Evolutionary conservation across 257 asterid genomes (phyloP), one percentile per base, ranked within the genome.

Genomic region (Nicotiana benthamiana): DNA sequence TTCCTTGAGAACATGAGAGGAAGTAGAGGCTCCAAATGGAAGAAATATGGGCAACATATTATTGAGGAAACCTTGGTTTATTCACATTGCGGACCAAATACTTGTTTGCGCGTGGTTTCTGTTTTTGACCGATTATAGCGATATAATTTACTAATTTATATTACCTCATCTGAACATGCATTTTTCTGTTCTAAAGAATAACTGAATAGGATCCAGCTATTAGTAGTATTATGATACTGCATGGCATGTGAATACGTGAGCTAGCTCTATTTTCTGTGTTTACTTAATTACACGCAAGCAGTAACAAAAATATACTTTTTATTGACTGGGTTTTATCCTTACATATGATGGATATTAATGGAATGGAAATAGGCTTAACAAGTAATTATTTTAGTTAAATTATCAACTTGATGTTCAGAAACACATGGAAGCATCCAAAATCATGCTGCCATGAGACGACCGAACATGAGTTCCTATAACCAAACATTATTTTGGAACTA

Each of bases 41-140:
- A 13, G 56, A 51, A 51, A 51, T 12, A 72, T 72, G 40, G 78
- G 40, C 11, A 2, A 46, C 60, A 46, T 46, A 72, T 43, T 72
- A 0, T 46, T 72, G 40, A 46, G 60, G 77, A 70, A 20, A 6
- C 9, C 60, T 72, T 72, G 46, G 8, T 46, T 46, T 46, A 72
- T 72, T 72, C 78, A 15, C 78, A 46, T 72, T 72, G 40, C 12
- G 56, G n/a, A 53, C 78, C 4, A 72, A 72, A 72, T 72, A 46
- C 48, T 65, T 72, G 78, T 46, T 72, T 43, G 78, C 60, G 60
- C 78, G 78, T 72, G 17, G 9, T 7, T 46, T 72, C 36, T 7
- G 16, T 24, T 46, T 46, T 13, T 22, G 40, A 40, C 10, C 16
- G 12, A 68, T 68, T 66, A 32, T 66, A 18, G 26, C 18, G 26